Percentiles rank a stretch among this genome's conserved stretches.
Conservation (phyloP, 2,329 filamentous ascomycete genomes). For the Cladosporium sp. region DNA sequence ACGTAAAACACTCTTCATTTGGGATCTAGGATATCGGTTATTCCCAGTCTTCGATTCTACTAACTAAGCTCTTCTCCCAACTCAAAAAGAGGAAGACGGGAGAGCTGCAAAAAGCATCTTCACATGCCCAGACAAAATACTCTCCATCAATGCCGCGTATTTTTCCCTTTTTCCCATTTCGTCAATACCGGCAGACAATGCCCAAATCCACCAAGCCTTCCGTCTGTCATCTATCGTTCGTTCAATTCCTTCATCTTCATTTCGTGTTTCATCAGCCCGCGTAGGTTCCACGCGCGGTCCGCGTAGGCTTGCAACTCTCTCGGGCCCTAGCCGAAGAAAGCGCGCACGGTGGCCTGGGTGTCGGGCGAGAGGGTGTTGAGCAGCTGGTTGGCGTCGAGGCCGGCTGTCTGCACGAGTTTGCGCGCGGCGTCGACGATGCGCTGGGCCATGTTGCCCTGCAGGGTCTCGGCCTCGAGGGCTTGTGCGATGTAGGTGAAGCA, state of each 20-base stretch:
- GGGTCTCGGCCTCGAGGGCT: slow-evolving; percentile 85
- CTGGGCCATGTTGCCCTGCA: slow-evolving; percentile 79
- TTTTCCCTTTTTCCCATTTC: not conserved
- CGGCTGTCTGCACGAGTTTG: slow-evolving; percentile 70
- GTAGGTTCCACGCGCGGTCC: not conserved
- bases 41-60: too few relatives aligned
- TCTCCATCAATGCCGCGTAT: not conserved
- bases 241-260: not conserved
- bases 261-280: not conserved
- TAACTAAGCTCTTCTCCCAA: too few relatives aligned
- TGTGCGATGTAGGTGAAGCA: slow-evolving; percentile 84
- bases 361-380: slow-evolving; percentile 75
- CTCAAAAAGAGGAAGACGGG: too few relatives aligned
- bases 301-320: not conserved
- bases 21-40: too few relatives aligned
- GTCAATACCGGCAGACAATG: not conserved
- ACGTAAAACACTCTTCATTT: too few relatives aligned
- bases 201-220: not conserved
- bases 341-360: slow-evolving; percentile 65
- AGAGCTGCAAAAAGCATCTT: too few relatives aligned
- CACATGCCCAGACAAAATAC: too few relatives aligned
- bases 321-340: slow-evolving; percentile 40
- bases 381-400: slow-evolving; percentile 73
- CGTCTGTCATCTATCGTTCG: slow-evolving; percentile 1
- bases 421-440: slow-evolving; percentile 79